phyloP scores from a whole-genome alignment of 768 basidiomycete genomes.

The Mycena galericulata region DNA sequence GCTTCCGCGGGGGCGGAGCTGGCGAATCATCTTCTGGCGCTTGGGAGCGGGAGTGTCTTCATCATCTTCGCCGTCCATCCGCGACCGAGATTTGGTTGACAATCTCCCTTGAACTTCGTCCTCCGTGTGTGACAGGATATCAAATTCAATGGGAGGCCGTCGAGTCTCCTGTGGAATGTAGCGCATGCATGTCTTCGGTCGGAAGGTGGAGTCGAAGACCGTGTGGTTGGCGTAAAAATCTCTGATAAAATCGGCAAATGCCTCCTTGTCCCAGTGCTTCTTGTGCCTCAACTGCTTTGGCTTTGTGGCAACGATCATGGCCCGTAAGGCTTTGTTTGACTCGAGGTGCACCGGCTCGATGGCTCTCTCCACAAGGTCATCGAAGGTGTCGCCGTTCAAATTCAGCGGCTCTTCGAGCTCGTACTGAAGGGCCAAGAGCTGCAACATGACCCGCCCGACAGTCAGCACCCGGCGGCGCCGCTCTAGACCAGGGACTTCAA shows the following conservation, averaged over 20 bases:
- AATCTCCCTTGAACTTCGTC: neutral
- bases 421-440: slow-evolving; percentile 10
- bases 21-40: neutral
- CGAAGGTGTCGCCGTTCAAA: no score
- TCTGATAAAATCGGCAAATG: no score
- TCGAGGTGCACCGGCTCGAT: no score
- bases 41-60: slow-evolving; percentile 1
- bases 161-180: neutral
- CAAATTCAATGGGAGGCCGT: neutral
- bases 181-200: neutral
- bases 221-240: no score
- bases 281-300: neutral
- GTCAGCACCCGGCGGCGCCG: neutral
- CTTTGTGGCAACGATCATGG: slow-evolving; percentile 3
- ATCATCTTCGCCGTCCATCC: neutral
- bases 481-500: neutral
- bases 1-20: neutral
- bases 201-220: no score
- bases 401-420: slow-evolving; percentile 13
- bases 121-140: neutral
- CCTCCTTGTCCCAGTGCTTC: no score
- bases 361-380: no score
- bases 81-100: neutral
- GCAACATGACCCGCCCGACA: neutral
- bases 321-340: neutral